Percentiles rank a stretch among this genome's conserved stretches.
These are phyloP conservation scores for Kernera saxatilis DNA, from an alignment of 345 rosid species.

Conservation along the genomic window DNA sequence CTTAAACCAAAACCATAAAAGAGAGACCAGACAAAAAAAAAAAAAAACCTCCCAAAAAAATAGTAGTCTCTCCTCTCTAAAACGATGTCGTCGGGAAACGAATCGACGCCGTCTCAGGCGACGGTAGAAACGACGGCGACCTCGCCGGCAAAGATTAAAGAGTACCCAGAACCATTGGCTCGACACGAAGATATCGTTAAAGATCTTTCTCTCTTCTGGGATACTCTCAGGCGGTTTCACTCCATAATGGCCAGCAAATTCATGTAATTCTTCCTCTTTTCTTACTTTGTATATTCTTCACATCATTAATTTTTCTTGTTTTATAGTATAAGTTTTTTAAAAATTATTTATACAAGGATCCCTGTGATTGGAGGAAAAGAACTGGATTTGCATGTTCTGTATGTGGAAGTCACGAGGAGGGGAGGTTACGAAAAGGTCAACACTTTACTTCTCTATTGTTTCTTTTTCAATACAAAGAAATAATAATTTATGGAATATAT, in stretches of 20 bases:
- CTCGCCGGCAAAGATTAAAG: conserved; percentile 26
- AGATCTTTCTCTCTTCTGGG: conserved; percentile 62
- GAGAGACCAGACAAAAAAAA: conserved; percentile 15
- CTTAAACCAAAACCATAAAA: conserved; percentile 30
- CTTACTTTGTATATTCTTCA: background rate
- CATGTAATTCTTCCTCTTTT: conserved; percentile 39
- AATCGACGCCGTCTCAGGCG: conserved; percentile 33
- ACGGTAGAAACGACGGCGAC: conserved; percentile 29
- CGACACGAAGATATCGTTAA: conserved; percentile 50
- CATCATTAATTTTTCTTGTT: background rate
- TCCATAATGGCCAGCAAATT: conserved; percentile 72
- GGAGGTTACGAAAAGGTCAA: conserved; percentile 91
- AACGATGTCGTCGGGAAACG: conserved; percentile 39
- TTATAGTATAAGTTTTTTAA: background rate
- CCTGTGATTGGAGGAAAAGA: conserved; percentile 99
- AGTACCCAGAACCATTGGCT: conserved; percentile 63
- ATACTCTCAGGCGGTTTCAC: conserved; percentile 86
- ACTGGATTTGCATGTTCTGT: conserved; percentile 83
- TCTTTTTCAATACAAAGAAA: background rate
- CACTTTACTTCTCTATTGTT: background rate
- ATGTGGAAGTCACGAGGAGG: conserved; percentile 74
- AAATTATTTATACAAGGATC: conserved; percentile 45
- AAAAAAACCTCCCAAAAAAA: background rate
- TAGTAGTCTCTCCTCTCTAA: background rate
- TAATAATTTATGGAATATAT: background rate